Evolutionary conservation across 345 rosid species (phyloP).

Genomic region (Populus simonii): DNA sequence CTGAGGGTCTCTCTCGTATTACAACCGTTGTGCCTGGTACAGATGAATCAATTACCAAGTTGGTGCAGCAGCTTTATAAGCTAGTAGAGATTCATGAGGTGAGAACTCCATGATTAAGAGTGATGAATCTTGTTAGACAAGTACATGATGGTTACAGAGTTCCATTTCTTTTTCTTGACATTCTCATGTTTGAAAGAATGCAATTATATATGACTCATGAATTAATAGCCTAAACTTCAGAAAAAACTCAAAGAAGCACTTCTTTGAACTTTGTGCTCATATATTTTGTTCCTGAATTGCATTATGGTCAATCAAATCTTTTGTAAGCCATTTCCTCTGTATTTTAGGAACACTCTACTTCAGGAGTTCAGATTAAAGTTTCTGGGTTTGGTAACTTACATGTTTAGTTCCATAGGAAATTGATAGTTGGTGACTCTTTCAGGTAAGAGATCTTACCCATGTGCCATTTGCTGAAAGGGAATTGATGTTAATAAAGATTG

Average conservation of each 20-base stretch:
- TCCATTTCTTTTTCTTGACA: neutral
- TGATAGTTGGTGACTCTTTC: neutral
- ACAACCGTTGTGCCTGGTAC: constrained; percentile 69
- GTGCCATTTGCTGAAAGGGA: constrained; percentile 72
- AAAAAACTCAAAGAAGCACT: neutral
- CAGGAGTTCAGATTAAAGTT: neutral
- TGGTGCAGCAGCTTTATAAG: constrained; percentile 62
- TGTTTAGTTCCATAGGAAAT: neutral
- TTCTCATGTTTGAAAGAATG: neutral
- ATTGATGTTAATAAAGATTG: constrained; percentile 65
- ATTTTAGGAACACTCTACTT: neutral
- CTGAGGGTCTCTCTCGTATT: constrained; percentile 59
- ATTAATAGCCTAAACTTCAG: neutral
- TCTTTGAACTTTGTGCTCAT: neutral
- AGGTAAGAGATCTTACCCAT: constrained; percentile 60
- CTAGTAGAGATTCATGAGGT: constrained; percentile 64
- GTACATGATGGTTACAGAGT: neutral
- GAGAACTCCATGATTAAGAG: constrained; percentile 14
- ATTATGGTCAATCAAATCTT: neutral
- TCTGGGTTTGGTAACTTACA: neutral
- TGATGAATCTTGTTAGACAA: neutral
- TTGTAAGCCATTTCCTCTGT: neutral
- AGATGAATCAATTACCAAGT: constrained; percentile 59
- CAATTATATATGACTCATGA: neutral
- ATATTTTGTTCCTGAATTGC: neutral